Evolutionary conservation across 2,329 filamentous ascomycete species (phyloP).

Genomic region (Pseudocercospora pini-densiflorae): DNA sequence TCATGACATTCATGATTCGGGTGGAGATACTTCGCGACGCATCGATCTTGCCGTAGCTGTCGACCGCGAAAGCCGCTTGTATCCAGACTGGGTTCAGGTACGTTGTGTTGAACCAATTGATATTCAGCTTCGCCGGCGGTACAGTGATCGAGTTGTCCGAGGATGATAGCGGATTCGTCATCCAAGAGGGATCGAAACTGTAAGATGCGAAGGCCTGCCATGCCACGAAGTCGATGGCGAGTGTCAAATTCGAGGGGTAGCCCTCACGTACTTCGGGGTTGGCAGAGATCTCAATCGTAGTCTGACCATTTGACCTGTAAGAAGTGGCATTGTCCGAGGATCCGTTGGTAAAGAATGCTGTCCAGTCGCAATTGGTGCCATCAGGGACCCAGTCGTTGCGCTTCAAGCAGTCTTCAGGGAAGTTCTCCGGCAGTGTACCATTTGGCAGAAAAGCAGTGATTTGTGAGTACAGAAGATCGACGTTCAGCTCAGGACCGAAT

Average conservation of each 20-base stretch:
- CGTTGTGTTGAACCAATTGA: background rate
- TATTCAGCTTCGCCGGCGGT: background rate
- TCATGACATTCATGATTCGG: background rate
- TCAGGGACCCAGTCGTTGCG: background rate
- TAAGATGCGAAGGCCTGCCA: constrained; percentile 30
- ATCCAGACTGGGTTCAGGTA: constrained; percentile 35
- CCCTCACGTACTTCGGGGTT: background rate
- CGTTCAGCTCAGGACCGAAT: constrained; percentile 6
- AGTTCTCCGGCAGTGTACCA: constrained; percentile 12
- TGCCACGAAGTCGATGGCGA: constrained; percentile 22
- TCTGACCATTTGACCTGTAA: constrained; percentile 14
- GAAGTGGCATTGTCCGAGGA: background rate
- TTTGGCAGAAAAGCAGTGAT: constrained; percentile 27
- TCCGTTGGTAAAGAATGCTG: constrained; percentile 13
- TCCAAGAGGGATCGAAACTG: constrained; percentile 25
- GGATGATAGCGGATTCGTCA: constrained; percentile 23
- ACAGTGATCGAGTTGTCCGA: background rate
- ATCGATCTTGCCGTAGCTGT: constrained; percentile 14
- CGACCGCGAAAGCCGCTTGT: constrained; percentile 35
- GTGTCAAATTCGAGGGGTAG: background rate
- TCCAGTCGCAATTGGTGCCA: constrained; percentile 20
- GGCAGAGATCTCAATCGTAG: constrained; percentile 19
- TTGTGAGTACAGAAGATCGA: constrained; percentile 27
- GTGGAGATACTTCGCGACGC: constrained; percentile 11
- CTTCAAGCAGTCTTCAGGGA: constrained; percentile 13